A percentile compares a stretch with the other conserved stretches of the same genome.
Conservation (phyloP, 129 eudicot species). For the Erigeron canadensis region DNA sequence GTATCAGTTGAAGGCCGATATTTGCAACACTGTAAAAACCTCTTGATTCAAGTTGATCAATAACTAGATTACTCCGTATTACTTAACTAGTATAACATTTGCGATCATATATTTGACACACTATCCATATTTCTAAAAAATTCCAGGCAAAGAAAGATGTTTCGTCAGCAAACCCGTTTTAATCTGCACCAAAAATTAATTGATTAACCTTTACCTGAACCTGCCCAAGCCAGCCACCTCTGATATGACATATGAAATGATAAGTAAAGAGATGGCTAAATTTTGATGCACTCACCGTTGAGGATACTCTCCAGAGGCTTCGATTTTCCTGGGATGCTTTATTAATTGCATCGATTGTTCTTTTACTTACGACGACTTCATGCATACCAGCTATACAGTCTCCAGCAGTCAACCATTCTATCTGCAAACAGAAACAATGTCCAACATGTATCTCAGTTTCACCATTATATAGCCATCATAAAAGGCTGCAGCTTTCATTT, state of each 20-base stretch:
- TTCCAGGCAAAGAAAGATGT: not conserved
- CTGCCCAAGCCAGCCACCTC: constrained; percentile 15
- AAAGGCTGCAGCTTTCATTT: constrained; percentile 10
- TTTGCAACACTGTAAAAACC: too few relatives aligned
- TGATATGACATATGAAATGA: not conserved
- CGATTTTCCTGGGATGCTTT: constrained; percentile 75
- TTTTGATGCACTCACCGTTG: constrained; percentile 64
- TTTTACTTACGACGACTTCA: constrained; percentile 84
- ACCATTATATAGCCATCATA: constrained; percentile 1
- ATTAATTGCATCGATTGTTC: constrained; percentile 70
- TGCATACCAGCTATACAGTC: constrained; percentile 97
- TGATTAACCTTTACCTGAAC: not conserved
- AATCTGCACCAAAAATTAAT: too few relatives aligned
- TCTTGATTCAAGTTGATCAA: too few relatives aligned
- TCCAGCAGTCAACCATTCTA: constrained; percentile 96
- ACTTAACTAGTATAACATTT: too few relatives aligned
- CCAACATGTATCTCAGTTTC: constrained; percentile 7
- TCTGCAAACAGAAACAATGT: constrained; percentile 41
- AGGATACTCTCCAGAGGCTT: constrained; percentile 99
- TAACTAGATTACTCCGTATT: too few relatives aligned
- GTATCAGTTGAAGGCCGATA: too few relatives aligned
- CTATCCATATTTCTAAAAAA: too few relatives aligned
- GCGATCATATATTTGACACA: too few relatives aligned
- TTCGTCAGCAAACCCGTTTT: not conserved
- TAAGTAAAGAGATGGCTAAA: not conserved